Evolutionary conservation across 257 asterid species (phyloP).

Genomic region (Primulina huaijiensis): DNA sequence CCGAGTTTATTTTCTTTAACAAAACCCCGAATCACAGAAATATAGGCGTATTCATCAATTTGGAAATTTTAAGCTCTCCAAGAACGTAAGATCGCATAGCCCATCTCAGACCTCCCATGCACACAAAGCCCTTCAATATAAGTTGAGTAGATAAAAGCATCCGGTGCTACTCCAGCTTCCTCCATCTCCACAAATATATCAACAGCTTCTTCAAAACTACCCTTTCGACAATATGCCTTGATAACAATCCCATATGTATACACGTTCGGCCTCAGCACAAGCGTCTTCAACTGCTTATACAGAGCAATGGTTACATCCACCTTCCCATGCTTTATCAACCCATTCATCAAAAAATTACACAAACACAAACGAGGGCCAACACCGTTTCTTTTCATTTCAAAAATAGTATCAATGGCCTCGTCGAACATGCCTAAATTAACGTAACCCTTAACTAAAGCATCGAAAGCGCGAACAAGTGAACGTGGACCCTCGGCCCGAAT

Average conservation of each 20-base stretch:
- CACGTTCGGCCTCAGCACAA: conserved; percentile 58
- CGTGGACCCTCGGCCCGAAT: conserved; percentile 38
- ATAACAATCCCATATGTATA: conserved; percentile 72
- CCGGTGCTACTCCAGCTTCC: conserved; percentile 55
- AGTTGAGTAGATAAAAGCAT: conserved; percentile 42
- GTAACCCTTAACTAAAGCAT: conserved; percentile 54
- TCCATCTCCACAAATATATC: conserved; percentile 57
- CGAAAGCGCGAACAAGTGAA: conserved; percentile 49
- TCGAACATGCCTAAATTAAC: conserved; percentile 60
- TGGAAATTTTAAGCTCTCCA: conserved; percentile 34
- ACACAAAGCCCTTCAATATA: conserved; percentile 61
- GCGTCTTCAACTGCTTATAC: conserved; percentile 48
- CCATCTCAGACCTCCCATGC: conserved; percentile 43
- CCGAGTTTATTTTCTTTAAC: conserved; percentile 50
- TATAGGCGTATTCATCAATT: conserved; percentile 41
- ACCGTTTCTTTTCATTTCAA: conserved; percentile 40
- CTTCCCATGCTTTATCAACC: conserved; percentile 52
- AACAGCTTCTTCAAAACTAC: conserved; percentile 50
- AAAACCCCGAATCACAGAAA: conserved; percentile 60
- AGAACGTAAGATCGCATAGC: conserved; percentile 33
- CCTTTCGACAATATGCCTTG: conserved; percentile 59
- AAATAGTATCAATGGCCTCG: conserved; percentile 54
- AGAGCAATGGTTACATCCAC: conserved; percentile 47
- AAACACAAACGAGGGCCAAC: conserved; percentile 49
- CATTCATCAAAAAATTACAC: conserved; percentile 62